Evolutionary conservation across 148 eudicot species (phyloP).

Genomic region (Nepenthes mirabilis): DNA sequence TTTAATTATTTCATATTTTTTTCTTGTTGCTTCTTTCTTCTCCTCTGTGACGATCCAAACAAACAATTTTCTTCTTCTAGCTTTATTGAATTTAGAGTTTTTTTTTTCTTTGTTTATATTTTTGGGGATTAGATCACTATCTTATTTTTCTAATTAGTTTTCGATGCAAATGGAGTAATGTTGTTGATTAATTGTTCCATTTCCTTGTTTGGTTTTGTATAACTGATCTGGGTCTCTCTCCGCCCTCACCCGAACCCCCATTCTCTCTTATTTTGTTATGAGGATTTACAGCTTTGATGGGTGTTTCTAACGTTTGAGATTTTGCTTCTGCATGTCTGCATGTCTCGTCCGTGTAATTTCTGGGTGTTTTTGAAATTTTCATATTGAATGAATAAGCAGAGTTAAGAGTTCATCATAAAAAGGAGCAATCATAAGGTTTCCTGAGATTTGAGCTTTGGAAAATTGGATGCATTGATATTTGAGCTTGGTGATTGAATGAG

Average conservation of each 20-base stretch:
- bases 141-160: too few relatives aligned
- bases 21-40: not conserved
- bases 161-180: too few relatives aligned
- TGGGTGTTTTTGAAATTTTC: too few relatives aligned
- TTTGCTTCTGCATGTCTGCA: too few relatives aligned
- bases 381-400: too few relatives aligned
- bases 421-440: conserved; percentile 2
- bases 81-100: not conserved
- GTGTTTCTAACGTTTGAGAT: too few relatives aligned
- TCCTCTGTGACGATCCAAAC: not conserved
- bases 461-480: conserved; percentile 11
- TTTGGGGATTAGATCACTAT: not conserved
- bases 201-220: conserved; percentile 2
- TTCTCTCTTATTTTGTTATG: too few relatives aligned
- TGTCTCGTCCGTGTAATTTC: too few relatives aligned
- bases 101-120: conserved; percentile 5
- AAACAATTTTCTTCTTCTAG: not conserved
- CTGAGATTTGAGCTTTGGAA: conserved; percentile 6
- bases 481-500: conserved; percentile 38
- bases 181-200: conserved; percentile 9
- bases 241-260: too few relatives aligned
- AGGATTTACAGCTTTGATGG: too few relatives aligned
- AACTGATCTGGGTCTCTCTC: conserved; percentile 9
- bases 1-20: not conserved
- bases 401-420: too few relatives aligned